phyloP scores from a whole-genome alignment of 208 protist species.

The Tritrichomonas foetus region DNA sequence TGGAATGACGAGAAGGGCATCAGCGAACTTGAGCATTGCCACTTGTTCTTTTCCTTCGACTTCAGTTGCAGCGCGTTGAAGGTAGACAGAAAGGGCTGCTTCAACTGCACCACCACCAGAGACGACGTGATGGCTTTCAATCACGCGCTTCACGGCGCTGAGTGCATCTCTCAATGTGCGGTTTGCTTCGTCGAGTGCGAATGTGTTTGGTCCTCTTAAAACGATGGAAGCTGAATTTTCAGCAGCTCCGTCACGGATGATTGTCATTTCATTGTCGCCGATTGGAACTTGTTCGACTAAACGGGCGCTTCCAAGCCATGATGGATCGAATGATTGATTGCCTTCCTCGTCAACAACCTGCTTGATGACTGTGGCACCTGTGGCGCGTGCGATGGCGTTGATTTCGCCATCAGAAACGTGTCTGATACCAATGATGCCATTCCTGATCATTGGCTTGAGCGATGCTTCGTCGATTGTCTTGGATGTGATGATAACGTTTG shows the following conservation, averaged over 20 bases:
- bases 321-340: slow-evolving; percentile 44
- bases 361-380: slow-evolving; percentile 45
- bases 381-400: slow-evolving; percentile 50
- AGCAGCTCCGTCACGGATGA: slow-evolving; percentile 70
- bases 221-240: slow-evolving; percentile 82
- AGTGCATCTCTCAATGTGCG: slow-evolving; percentile 91
- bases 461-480: slow-evolving; percentile 96
- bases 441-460: slow-evolving; percentile 68
- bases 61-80: slow-evolving; percentile 91
- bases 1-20: slow-evolving; percentile 60
- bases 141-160: slow-evolving; percentile 91
- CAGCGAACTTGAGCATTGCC: slow-evolving; percentile 93
- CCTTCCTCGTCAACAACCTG: slow-evolving; percentile 48
- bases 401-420: background rate
- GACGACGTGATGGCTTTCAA: slow-evolving; percentile 90
- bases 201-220: slow-evolving; percentile 90
- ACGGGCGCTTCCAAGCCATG: slow-evolving; percentile 45
- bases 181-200: slow-evolving; percentile 65
- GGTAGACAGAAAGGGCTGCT: slow-evolving; percentile 89
- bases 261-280: slow-evolving; percentile 84
- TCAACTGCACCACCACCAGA: slow-evolving; percentile 97
- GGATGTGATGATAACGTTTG: slow-evolving; percentile 98
- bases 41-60: slow-evolving; percentile 93
- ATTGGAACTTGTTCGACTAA: slow-evolving; percentile 43
- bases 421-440: slow-evolving; percentile 19